A percentile compares a stretch with the other conserved stretches of the same genome.
Conservation (phyloP, 2,329 filamentous ascomycete genomes). For the Pseudogymnoascus sp. region DNA sequence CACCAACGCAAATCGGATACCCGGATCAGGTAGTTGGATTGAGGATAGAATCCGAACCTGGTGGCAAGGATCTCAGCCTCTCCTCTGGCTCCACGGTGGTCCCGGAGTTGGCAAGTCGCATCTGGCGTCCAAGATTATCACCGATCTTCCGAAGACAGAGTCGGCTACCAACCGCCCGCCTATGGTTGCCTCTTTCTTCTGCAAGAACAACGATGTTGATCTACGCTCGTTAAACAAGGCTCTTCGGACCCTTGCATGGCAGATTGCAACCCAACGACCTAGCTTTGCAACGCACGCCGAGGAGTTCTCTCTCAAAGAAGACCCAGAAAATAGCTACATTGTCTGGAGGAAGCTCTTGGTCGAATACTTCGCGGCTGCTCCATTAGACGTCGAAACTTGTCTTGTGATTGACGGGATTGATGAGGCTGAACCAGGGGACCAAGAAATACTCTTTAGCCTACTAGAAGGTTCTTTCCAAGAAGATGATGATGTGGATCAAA, state of each 20-base stretch:
- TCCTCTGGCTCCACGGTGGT: slow-evolving; percentile 3
- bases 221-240: slow-evolving; percentile 5
- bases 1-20: not conserved
- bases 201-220: slow-evolving; percentile 8
- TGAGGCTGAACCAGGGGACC: not conserved
- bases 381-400: not conserved
- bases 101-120: slow-evolving; percentile 5
- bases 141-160: not conserved
- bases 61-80: slow-evolving; percentile 1
- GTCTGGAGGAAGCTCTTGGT: not conserved
- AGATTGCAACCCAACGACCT: not conserved
- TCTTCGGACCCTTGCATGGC: slow-evolving; percentile 1
- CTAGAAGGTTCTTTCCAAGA: not conserved
- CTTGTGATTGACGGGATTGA: not conserved
- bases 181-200: not conserved
- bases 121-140: slow-evolving; percentile 1
- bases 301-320: not conserved
- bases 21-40: slow-evolving; percentile 6
- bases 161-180: not conserved
- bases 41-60: slow-evolving; percentile 4
- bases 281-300: not conserved
- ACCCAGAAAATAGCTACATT: not conserved
- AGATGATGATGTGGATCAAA: not conserved
- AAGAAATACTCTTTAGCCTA: not conserved
- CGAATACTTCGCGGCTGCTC: not conserved